Percentiles rank a stretch among this genome's conserved stretches.
phyloP scores from a whole-genome alignment of 2,329 filamentous ascomycete genomes.

The Hypoxylon sp. region DNA sequence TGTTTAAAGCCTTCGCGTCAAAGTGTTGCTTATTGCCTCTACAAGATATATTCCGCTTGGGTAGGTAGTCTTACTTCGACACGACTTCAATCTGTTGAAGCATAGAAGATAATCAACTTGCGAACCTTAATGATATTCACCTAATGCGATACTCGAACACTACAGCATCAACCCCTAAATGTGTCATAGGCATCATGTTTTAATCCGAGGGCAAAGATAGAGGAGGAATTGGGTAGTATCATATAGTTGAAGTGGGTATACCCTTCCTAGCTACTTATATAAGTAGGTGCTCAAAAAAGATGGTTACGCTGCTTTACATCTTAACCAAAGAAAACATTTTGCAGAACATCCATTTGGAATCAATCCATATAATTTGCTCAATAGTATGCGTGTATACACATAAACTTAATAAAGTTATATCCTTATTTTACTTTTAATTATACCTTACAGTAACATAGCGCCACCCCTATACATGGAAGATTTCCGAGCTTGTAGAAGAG shows the following conservation, averaged over 20 bases:
- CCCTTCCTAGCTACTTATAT: conserved; percentile 28
- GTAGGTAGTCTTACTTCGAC: background rate
- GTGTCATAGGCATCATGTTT: conserved; percentile 5
- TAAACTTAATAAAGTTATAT: background rate
- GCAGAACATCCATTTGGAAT: background rate
- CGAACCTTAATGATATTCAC: background rate
- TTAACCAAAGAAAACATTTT: background rate
- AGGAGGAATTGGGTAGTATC: conserved; percentile 19
- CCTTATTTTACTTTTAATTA: background rate
- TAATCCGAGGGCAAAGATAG: conserved; percentile 10
- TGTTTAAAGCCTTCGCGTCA: background rate
- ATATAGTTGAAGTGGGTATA: conserved; percentile 10
- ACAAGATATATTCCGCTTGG: conserved; percentile 3
- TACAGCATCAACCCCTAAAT: background rate
- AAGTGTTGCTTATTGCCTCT: conserved; percentile 10
- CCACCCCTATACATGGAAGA: background rate
- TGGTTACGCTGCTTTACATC: conserved; percentile 7
- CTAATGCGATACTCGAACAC: background rate
- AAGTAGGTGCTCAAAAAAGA: conserved; percentile 19
- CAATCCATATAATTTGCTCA: background rate
- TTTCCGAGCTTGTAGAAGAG: background rate
- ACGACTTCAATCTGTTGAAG: background rate
- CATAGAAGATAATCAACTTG: background rate
- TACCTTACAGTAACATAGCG: background rate
- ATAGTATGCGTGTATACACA: background rate